phyloP scores from a whole-genome alignment of 352 stramenopile species.

The Phytophthora boehmeriae region DNA sequence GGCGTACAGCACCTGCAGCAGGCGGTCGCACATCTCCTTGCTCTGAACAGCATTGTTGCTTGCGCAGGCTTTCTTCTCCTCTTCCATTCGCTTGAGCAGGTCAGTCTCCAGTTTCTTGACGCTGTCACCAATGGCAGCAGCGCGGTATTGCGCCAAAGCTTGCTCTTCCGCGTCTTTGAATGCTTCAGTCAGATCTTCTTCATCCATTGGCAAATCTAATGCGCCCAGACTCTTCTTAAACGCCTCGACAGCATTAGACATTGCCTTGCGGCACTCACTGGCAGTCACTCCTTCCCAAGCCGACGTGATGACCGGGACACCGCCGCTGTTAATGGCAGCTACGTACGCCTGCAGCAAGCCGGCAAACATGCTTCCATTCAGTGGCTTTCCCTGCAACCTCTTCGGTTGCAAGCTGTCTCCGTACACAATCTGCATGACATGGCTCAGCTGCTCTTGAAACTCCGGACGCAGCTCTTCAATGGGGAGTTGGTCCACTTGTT shows the following conservation, averaged over 20 bases:
- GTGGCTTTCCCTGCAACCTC: constrained; percentile 76
- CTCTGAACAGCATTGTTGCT: constrained; percentile 61
- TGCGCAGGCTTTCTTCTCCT: constrained; percentile 54
- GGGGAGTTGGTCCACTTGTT: constrained; percentile 72
- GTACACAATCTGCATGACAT: constrained; percentile 78
- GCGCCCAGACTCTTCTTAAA: constrained; percentile 71
- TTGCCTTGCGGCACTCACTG: constrained; percentile 82
- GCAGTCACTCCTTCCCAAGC: constrained; percentile 87
- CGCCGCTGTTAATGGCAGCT: constrained; percentile 87
- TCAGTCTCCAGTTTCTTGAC: constrained; percentile 67
- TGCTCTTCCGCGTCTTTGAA: constrained; percentile 65
- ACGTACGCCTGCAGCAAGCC: constrained; percentile 85
- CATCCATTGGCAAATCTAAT: constrained; percentile 71
- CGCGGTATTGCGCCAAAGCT: constrained; percentile 63
- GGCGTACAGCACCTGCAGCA: constrained; percentile 81
- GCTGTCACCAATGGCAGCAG: constrained; percentile 71
- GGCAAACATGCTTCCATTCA: constrained; percentile 87
- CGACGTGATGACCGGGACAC: constrained; percentile 86
- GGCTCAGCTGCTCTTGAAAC: constrained; percentile 73
- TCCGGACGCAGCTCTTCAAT: constrained; percentile 75
- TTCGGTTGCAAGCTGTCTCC: constrained; percentile 78
- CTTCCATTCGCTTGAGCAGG: constrained; percentile 70
- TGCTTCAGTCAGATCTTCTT: constrained; percentile 60
- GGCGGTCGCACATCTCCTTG: constrained; percentile 80
- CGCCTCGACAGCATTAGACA: constrained; percentile 54